phyloP scores from a whole-genome alignment of 2,329 filamentous ascomycete species.

The Neocatenulostroma microsporum region DNA sequence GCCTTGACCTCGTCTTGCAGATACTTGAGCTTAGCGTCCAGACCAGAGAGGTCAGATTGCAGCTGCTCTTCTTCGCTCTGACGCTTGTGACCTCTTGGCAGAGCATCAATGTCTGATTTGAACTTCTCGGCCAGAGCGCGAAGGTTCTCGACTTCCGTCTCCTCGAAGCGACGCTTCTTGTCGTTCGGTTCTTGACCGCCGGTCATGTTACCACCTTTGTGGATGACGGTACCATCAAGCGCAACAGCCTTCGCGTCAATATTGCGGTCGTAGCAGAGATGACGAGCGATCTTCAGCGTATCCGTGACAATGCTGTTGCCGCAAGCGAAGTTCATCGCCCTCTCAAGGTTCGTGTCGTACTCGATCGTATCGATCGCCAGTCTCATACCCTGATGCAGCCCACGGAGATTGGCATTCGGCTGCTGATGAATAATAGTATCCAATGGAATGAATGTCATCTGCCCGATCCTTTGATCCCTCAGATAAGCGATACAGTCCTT shows the following conservation, averaged over 20 bases:
- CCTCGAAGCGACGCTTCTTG: constrained; percentile 70
- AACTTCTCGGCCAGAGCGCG: constrained; percentile 67
- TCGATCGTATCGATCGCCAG: constrained; percentile 94
- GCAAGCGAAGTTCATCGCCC: constrained; percentile 90
- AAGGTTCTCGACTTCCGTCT: constrained; percentile 81
- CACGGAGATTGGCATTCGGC: constrained; percentile 83
- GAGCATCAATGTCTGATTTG: constrained; percentile 65
- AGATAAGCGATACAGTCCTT: constrained; percentile 92
- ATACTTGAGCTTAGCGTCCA: constrained; percentile 68
- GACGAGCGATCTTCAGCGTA: constrained; percentile 73
- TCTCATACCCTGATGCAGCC: constrained; percentile 71
- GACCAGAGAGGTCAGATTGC: constrained; percentile 67
- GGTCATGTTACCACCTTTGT: constrained; percentile 94
- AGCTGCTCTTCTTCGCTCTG: constrained; percentile 72
- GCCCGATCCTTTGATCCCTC: constrained; percentile 77
- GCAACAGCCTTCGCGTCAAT: constrained; percentile 93
- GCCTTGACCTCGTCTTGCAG: constrained; percentile 68
- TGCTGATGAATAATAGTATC: constrained; percentile 96
- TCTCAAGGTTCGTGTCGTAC: constrained; percentile 78
- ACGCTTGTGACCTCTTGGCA: constrained; percentile 71
- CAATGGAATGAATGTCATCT: constrained; percentile 89
- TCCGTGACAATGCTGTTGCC: constrained; percentile 94
- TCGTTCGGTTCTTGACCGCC: constrained; percentile 75
- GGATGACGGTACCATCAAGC: constrained; percentile 89
- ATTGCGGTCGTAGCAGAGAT: constrained; percentile 75